phyloP scores from a whole-genome alignment of 1,139 yeast species.

The Insectozyma bohioensis region DNA sequence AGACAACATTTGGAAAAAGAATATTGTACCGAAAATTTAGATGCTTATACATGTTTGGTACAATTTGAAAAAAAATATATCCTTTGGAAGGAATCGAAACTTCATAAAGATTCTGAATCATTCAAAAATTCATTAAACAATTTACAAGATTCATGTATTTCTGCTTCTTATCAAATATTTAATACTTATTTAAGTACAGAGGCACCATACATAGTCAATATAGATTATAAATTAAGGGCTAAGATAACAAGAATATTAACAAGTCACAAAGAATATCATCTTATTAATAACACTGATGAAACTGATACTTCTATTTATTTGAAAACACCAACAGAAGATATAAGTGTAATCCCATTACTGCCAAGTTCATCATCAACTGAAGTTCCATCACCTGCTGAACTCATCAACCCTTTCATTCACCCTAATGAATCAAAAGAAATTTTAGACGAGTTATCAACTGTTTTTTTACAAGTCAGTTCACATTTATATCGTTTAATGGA shows the following conservation, averaged over 20 bases:
- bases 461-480: slow-evolving; percentile 11
- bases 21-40: slow-evolving; percentile 73
- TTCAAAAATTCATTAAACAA: slow-evolving; percentile 21
- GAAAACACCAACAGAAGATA: slow-evolving; percentile 11
- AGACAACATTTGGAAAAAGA: slow-evolving; percentile 60
- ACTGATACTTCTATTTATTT: slow-evolving; percentile 6
- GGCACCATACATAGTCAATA: slow-evolving; percentile 71
- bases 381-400: too few species aligned
- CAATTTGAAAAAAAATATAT: slow-evolving; percentile 31
- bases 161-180: slow-evolving; percentile 62
- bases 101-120: slow-evolving; percentile 7
- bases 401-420: too few species aligned
- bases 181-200: slow-evolving; percentile 67
- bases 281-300: neutral
- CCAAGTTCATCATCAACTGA: neutral
- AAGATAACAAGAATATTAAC: slow-evolving; percentile 48
- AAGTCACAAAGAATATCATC: slow-evolving; percentile 4
- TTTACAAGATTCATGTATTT: slow-evolving; percentile 46
- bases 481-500: slow-evolving; percentile 64
- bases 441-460: neutral
- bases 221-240: slow-evolving; percentile 57
- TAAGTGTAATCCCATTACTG: neutral
- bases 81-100: slow-evolving; percentile 15
- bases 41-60: slow-evolving; percentile 62
- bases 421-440: neutral